Conservation (phyloP, 768 basidiomycete genomes). For the Rhizopogon vulgaris region DNA sequence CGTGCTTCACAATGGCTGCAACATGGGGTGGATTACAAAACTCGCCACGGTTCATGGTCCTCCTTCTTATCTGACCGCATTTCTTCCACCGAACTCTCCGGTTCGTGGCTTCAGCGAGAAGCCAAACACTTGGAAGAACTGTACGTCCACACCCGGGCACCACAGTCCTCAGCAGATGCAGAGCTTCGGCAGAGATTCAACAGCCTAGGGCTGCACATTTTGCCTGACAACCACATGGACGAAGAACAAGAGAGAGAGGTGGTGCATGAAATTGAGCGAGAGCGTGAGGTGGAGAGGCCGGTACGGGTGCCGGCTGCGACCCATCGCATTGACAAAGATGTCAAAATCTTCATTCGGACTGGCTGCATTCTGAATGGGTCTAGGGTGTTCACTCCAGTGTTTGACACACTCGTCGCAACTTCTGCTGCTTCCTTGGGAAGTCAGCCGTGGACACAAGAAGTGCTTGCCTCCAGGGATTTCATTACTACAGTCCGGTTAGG, state of each 20-base stretch:
- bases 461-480: constrained; percentile 15
- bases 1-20: constrained; percentile 36
- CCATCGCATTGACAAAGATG: constrained; percentile 9
- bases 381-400: constrained; percentile 11
- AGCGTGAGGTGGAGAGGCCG: constrained; percentile 14
- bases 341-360: constrained; percentile 13
- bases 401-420: constrained; percentile 10
- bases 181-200: background rate
- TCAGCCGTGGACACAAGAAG: constrained; percentile 11
- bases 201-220: background rate
- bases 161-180: background rate
- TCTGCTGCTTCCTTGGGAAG: constrained; percentile 9
- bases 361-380: constrained; percentile 17
- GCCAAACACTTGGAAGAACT: background rate
- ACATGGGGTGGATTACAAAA: constrained; percentile 32
- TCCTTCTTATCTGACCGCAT: constrained; percentile 8
- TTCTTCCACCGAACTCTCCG: background rate
- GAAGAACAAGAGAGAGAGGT: constrained; percentile 42
- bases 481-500: background rate
- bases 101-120: constrained; percentile 9
- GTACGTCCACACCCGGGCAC: background rate
- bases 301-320: constrained; percentile 2
- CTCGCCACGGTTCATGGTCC: constrained; percentile 18
- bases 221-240: constrained; percentile 11
- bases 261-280: constrained; percentile 31